Conservation (phyloP, 306 rosid species). For the Vigna trinervia region DNA sequence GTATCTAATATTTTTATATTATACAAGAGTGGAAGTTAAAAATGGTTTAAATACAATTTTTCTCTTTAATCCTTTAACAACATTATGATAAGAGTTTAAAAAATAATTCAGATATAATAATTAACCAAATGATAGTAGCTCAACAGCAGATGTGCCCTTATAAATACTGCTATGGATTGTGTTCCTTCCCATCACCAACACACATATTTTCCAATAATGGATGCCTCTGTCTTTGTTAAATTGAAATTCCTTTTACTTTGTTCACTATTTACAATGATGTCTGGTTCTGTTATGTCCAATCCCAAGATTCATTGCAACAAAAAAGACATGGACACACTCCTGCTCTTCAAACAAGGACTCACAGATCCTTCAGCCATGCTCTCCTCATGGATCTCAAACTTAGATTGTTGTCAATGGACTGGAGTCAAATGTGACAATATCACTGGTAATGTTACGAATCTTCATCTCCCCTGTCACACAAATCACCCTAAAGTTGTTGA, state of each 20-base stretch:
- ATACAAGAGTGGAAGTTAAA: no score
- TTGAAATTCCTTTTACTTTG: background rate
- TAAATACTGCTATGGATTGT: background rate
- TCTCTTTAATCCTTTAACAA: no score
- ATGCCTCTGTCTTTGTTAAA: background rate
- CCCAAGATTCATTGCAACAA: background rate
- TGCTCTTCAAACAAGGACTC: conserved; percentile 20
- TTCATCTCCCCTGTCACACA: background rate
- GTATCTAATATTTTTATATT: no score
- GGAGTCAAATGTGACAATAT: conserved; percentile 23
- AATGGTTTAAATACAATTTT: no score
- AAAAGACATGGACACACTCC: conserved; percentile 19
- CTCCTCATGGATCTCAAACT: background rate
- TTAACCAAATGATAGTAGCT: no score
- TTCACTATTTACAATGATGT: background rate
- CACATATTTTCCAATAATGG: background rate
- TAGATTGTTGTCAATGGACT: conserved; percentile 26
- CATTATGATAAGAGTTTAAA: no score
- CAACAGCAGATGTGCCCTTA: background rate
- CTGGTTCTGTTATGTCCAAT: background rate
- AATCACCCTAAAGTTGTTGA: background rate
- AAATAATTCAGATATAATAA: no score
- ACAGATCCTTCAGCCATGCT: background rate
- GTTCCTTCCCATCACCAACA: background rate
- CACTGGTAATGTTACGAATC: background rate